Conservation (phyloP, 176 grass and related monocot species). For the Cocos nucifera region DNA sequence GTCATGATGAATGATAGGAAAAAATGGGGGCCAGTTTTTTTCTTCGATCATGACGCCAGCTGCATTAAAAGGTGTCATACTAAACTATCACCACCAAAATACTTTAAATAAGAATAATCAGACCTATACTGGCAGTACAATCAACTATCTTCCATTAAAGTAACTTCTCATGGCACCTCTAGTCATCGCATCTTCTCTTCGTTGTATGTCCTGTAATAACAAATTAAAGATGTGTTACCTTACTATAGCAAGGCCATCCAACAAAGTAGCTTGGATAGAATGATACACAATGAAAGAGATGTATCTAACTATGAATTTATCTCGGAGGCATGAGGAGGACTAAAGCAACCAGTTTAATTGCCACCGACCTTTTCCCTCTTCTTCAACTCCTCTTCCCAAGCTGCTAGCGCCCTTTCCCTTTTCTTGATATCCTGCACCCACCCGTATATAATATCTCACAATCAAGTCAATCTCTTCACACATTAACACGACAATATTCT, state of each 20-base stretch:
- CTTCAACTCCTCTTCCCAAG: conserved; percentile 82
- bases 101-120: conserved; percentile 5
- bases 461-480: background rate
- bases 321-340: too few relatives aligned
- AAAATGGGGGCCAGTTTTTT: conserved; percentile 81
- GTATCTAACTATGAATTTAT: too few relatives aligned
- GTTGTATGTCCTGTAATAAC: conserved; percentile 58
- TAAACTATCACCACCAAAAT: conserved; percentile 2
- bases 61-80: conserved; percentile 16
- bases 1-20: conserved; percentile 87
- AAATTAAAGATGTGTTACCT: conserved; percentile 7
- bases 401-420: conserved; percentile 42
- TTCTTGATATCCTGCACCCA: conserved; percentile 44
- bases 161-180: conserved; percentile 38
- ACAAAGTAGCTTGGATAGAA: background rate
- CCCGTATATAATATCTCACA: background rate
- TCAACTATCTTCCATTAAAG: background rate
- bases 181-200: conserved; percentile 66
- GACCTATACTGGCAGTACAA: too few relatives aligned
- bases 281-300: conserved; percentile 2
- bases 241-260: conserved; percentile 11
- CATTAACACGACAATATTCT: background rate
- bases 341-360: background rate
- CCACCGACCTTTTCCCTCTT: conserved; percentile 48
- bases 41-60: conserved; percentile 58